Evolutionary conservation across 1,284 basidiomycete species (phyloP), one percentile per base, ranked within the genome.

Genomic region (Fomitopsis pinicola): DNA sequence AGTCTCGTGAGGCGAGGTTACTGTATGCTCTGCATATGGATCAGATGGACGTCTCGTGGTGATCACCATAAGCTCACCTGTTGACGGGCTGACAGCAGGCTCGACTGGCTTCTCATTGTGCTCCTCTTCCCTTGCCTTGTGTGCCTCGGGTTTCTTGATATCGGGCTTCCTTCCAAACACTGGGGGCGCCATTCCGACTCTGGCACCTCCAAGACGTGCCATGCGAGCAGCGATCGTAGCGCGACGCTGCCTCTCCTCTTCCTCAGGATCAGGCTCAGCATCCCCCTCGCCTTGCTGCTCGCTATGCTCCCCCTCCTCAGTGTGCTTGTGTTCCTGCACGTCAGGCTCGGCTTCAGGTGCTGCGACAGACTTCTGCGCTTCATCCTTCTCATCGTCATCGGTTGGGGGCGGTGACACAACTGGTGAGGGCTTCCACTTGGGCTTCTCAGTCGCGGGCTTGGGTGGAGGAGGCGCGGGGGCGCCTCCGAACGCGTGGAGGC

Each of bases 171-270:
- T 79, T 9, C 83, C 85, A 74, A 89, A 85, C 56, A 87, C 76
- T 45, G 88, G 88, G 2, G 87, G 85, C 0, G 76, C 83, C 88
- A 93, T 89, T 3, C 94, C 94, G 42, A 96, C 82, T 64, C 91
- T 84, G 48, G 93, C 87, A 42, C 92, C 95, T 35, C 92, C 95
- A 12, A 95, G 82, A 67, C 89, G 88, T 60, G 92, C 94, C 93
- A 96, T 95, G 60, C 93, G 83, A 35, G 90, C 93, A 35, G 93
- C 94, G 69, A 95, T 88, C 17, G 87, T 88, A 9, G 89, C 88
- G 48, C 91, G 85, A 57, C 90, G 85, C 67, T 88, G 86, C 57
- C 88, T 80, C 72, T 94, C 94, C 65, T 92, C 89, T 58, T 92
- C 90, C 69, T 89, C 88, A 4, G 84, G 82, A 68, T 87, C 86